Evolutionary conservation across 768 basidiomycete species (phyloP).

Genomic region (Suillus subaureus): DNA sequence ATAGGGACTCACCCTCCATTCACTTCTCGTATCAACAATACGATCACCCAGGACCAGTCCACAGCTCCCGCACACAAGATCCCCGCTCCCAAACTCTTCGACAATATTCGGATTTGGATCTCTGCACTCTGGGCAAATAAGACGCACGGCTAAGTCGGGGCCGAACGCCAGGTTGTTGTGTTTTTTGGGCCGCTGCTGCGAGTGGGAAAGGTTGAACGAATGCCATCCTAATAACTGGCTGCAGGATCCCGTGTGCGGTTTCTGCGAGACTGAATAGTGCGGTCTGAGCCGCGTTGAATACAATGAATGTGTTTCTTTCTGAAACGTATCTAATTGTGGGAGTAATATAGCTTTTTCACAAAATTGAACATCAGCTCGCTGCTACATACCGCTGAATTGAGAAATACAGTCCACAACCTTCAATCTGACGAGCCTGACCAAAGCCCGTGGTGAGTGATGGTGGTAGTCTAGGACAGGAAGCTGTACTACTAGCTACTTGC

Average conservation of each 20-base stretch:
- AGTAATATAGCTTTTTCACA: constrained; percentile 15
- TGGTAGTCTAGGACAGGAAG: constrained; percentile 27
- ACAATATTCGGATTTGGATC: constrained; percentile 92
- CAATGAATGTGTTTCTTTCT: constrained; percentile 29
- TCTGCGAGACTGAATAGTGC: constrained; percentile 14
- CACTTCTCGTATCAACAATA: constrained; percentile 96
- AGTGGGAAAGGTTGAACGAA: constrained; percentile 83
- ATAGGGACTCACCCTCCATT: constrained; percentile 83
- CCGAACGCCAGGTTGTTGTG: constrained; percentile 64
- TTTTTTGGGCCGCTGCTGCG: constrained; percentile 53
- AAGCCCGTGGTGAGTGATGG: constrained; percentile 18
- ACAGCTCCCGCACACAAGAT: constrained; percentile 93
- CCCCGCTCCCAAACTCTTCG: constrained; percentile 97
- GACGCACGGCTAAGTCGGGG: constrained; percentile 83
- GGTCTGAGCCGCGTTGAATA: constrained; percentile 11
- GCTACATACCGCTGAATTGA: constrained; percentile 19
- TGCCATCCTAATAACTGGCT: constrained; percentile 45
- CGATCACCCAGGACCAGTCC: constrained; percentile 95
- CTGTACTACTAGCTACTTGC: constrained; percentile 2
- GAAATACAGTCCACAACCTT: constrained; percentile 7
- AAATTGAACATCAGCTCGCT: constrained; percentile 13
- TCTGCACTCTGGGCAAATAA: constrained; percentile 95
- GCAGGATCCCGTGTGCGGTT: constrained; percentile 20
- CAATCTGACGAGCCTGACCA: constrained; percentile 12
- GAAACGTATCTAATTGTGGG: constrained; percentile 18